Evolutionary conservation across 345 rosid genomes (phyloP), one percentile per base, ranked within the genome.

Genomic region (Ceriops decandra): DNA sequence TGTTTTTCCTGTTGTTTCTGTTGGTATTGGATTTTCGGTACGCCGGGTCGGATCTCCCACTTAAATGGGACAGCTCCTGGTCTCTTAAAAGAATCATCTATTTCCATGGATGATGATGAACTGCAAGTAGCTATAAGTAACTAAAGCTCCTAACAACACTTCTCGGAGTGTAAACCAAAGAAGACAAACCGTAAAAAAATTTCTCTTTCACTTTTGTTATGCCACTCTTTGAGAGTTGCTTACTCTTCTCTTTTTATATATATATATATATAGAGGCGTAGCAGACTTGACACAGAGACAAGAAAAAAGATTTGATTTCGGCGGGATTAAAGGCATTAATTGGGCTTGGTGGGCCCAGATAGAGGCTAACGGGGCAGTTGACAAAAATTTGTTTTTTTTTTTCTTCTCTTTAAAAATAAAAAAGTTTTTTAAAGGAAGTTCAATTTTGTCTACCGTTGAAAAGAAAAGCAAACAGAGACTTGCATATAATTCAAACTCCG

Each of bases 41-140:
- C 93, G 7, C 98, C 98, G 26, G 98, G 97, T 66, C 98, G 92
- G 82, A 89, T 80, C 86, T 93, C 98, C 98, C 97, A 93, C 69
- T 91, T 91, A 79, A 93, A 93, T 2, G 97, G 98, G 58, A 91
- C 52, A 0, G 91, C 74, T 58, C 97, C 98, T 1, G 96, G 90
- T 68, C 84, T 82, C 72, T 68, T 88, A 82, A 85, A 93, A 9
- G 96, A 89, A n/a, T 93, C 96, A 38, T 91, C 98, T 1, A 79
- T 28, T 0, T 72, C 60, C 89, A 83, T 85, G 49, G 19, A 42
- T 3, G 49, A 42, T 3, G 49, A 42, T 42, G 17, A 42, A 42
- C 49, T 42, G 49, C 49, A 42, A 42, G 17, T 42, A 13, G 4
- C 16, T 2, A 11, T 11, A 1, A 42, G 49, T 13, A 42, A 42